These are phyloP conservation scores for Hypoxylon sp. DNA, from an alignment of 2,329 filamentous ascomycete species.

Conservation along the genomic window DNA sequence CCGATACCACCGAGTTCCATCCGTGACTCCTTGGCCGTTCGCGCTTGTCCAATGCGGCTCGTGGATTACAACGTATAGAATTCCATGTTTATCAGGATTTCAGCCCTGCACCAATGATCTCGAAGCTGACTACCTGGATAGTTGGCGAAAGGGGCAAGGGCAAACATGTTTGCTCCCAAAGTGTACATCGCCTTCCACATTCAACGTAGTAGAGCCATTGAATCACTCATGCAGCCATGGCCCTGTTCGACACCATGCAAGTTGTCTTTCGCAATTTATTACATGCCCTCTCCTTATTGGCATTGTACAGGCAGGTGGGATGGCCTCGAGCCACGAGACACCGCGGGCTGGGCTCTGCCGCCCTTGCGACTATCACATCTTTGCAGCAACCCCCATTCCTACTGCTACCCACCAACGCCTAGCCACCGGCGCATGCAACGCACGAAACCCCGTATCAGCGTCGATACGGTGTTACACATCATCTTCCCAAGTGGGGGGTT, in stretches of 20 bases:
- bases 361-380: slow-evolving; percentile 34
- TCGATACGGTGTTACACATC: slow-evolving; percentile 27
- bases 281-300: slow-evolving; percentile 40
- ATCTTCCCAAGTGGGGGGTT: slow-evolving; percentile 34
- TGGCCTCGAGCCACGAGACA: slow-evolving; percentile 35
- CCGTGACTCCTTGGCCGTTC: slow-evolving; percentile 8
- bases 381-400: slow-evolving; percentile 32
- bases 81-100: not conserved
- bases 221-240: slow-evolving; percentile 7
- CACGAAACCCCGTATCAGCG: slow-evolving; percentile 37
- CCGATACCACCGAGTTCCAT: slow-evolving; percentile 33
- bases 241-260: slow-evolving; percentile 45
- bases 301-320: slow-evolving; percentile 32
- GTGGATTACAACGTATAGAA: slow-evolving; percentile 7
- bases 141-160: not conserved
- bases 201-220: slow-evolving; percentile 9
- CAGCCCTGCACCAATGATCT: slow-evolving; percentile 22
- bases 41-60: slow-evolving; percentile 5
- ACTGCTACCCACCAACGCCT: slow-evolving; percentile 40
- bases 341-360: slow-evolving; percentile 33
- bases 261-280: slow-evolving; percentile 43
- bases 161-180: slow-evolving; percentile 21
- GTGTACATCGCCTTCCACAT: slow-evolving; percentile 5
- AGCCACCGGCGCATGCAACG: slow-evolving; percentile 20
- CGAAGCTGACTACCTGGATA: slow-evolving; percentile 1